Evolutionary conservation across 2,329 filamentous ascomycete species (phyloP).

Genomic region (Talaromyces sp.): DNA sequence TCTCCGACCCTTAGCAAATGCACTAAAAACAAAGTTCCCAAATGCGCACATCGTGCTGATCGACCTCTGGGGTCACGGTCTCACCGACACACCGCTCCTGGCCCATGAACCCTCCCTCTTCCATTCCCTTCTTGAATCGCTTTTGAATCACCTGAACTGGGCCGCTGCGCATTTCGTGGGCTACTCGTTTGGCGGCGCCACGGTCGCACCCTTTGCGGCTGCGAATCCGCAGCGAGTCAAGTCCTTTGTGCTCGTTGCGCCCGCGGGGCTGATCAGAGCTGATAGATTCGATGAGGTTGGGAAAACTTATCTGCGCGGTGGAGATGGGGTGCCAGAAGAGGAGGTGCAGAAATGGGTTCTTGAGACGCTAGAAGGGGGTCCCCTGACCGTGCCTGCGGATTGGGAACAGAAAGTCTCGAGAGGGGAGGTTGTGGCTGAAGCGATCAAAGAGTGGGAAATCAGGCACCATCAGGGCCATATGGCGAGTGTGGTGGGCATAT

Average conservation of each 20-base stretch:
- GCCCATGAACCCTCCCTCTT: constrained; percentile 45
- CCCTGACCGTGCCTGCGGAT: constrained; percentile 40
- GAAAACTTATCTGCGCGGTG: constrained; percentile 24
- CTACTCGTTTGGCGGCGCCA: constrained; percentile 49
- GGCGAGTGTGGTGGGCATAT: constrained; percentile 45
- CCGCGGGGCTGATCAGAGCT: constrained; percentile 3
- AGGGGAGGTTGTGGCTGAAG: constrained; percentile 48
- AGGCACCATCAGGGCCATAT: constrained; percentile 45
- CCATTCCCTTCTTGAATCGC: constrained; percentile 37
- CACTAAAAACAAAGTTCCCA: constrained; percentile 36
- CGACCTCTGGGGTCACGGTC: constrained; percentile 54
- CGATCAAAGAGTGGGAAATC: constrained; percentile 49
- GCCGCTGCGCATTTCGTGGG: constrained; percentile 45
- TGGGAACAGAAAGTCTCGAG: constrained; percentile 43
- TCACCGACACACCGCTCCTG: constrained; percentile 47
- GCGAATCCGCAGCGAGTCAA: constrained; percentile 28
- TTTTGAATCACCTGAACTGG: constrained; percentile 46
- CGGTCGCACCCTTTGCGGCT: constrained; percentile 39
- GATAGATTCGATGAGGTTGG: not conserved
- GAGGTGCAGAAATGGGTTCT: constrained; percentile 37
- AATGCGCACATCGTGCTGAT: constrained; percentile 42
- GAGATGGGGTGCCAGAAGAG: constrained; percentile 28
- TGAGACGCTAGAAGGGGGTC: constrained; percentile 43
- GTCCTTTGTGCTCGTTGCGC: constrained; percentile 33
- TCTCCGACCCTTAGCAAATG: constrained; percentile 12